Percentiles rank a stretch among this genome's conserved stretches.
phyloP scores from a whole-genome alignment of 2,329 filamentous ascomycete genomes.

The Fusarium globosum region DNA sequence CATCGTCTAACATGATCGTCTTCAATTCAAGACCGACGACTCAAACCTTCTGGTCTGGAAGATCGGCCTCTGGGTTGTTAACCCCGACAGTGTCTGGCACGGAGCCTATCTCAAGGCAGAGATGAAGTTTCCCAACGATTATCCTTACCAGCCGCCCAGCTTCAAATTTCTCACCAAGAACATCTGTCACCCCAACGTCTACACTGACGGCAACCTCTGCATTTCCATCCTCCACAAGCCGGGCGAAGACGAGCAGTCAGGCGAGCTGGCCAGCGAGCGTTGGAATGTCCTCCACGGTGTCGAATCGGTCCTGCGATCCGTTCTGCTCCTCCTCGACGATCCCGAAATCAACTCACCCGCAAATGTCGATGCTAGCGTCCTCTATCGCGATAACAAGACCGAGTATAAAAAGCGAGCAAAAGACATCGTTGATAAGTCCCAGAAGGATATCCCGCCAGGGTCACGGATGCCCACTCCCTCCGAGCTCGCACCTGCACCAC shows the following conservation, averaged over 20 bases:
- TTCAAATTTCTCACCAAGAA: conserved; percentile 83
- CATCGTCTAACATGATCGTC: conserved; percentile 15
- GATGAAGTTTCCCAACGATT: conserved; percentile 89
- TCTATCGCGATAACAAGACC: conserved; percentile 79
- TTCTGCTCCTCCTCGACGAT: conserved; percentile 91
- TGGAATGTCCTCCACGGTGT: conserved; percentile 96
- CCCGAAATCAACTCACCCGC: conserved; percentile 93
- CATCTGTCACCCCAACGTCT: conserved; percentile 94
- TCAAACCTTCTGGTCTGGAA: conserved; percentile 90
- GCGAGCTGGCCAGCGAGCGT: conserved; percentile 87
- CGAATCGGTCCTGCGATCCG: conserved; percentile 92
- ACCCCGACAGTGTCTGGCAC: conserved; percentile 90
- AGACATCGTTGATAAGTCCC: conserved; percentile 77
- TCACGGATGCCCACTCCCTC: conserved; percentile 85
- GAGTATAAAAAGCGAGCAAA: conserved; percentile 77
- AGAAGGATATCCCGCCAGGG: conserved; percentile 80
- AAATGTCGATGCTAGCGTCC: conserved; percentile 91
- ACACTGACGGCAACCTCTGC: conserved; percentile 88
- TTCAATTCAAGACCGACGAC: conserved; percentile 73
- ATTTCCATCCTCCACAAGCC: conserved; percentile 96
- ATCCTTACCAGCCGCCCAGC: conserved; percentile 87
- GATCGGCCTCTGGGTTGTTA: conserved; percentile 90
- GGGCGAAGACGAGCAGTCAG: conserved; percentile 92
- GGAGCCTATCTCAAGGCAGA: conserved; percentile 92
- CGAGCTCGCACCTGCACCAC: conserved; percentile 69